Percentiles rank a stretch among this genome's conserved stretches.
Conservation (phyloP, 352 stramenopile genomes). For the Phytopythium mirpurense region DNA sequence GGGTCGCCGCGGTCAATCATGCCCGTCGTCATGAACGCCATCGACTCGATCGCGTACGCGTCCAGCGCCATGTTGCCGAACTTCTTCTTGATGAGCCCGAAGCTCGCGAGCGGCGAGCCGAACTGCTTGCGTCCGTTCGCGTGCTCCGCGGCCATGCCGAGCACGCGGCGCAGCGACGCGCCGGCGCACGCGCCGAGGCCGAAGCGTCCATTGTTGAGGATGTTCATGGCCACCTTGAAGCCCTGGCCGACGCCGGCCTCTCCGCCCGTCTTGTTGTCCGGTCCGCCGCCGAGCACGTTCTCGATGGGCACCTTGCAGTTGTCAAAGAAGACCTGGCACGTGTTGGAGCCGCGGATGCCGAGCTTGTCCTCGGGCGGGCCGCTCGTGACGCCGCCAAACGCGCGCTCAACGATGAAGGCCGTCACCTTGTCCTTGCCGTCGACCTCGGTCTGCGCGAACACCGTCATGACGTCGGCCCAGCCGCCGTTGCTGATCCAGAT, state of each 20-base stretch:
- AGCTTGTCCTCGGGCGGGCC: constrained; percentile 96
- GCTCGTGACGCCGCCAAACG: constrained; percentile 88
- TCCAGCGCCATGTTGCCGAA: constrained; percentile 78
- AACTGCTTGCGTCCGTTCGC: constrained; percentile 83
- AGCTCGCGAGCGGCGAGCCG: constrained; percentile 58
- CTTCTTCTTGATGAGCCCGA: constrained; percentile 88
- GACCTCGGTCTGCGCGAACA: constrained; percentile 96
- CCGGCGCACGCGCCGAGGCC: constrained; percentile 73
- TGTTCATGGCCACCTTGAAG: constrained; percentile 93
- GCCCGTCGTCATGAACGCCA: constrained; percentile 88
- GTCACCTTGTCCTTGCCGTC: constrained; percentile 97
- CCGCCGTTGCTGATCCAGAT: constrained; percentile 97
- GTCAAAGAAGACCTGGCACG: constrained; percentile 95
- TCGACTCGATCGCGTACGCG: constrained; percentile 83
- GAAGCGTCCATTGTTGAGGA: constrained; percentile 92
- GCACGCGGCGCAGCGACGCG: constrained; percentile 62
- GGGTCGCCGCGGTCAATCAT: constrained; percentile 86
- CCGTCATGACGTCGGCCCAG: constrained; percentile 95
- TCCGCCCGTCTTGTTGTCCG: constrained; percentile 67
- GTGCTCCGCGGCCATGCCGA: constrained; percentile 61
- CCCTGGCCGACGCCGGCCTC: constrained; percentile 77
- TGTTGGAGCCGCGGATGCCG: constrained; percentile 96
- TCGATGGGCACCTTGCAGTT: constrained; percentile 92
- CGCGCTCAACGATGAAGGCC: constrained; percentile 95
- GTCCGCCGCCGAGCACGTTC: constrained; percentile 84